Evolutionary conservation across 176 grass and related monocot species (phyloP).

Genomic region (Cymbopogon citratus): DNA sequence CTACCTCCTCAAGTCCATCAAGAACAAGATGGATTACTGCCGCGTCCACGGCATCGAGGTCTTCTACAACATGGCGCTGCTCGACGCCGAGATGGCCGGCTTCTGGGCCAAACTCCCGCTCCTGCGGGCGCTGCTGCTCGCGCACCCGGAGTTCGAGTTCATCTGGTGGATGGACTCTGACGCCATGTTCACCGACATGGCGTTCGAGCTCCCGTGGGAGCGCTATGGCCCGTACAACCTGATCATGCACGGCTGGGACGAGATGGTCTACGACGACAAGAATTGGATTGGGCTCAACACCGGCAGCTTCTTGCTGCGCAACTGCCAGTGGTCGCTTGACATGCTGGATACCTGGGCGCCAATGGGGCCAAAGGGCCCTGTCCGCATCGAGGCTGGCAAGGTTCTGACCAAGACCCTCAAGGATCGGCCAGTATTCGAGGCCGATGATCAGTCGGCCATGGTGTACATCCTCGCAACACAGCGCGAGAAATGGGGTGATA

Average conservation of each 20-base stretch:
- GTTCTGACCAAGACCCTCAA: slow-evolving; percentile 78
- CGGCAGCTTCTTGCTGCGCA: slow-evolving; percentile 90
- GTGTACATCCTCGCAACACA: slow-evolving; percentile 90
- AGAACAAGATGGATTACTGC: slow-evolving; percentile 99
- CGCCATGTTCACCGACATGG: slow-evolving; percentile 99
- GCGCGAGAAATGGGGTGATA: slow-evolving; percentile 74
- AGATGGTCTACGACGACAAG: slow-evolving; percentile 95
- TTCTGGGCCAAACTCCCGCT: slow-evolving; percentile 99
- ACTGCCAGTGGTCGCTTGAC: slow-evolving; percentile 99
- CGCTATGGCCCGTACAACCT: slow-evolving; percentile 76
- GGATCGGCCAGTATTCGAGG: slow-evolving; percentile 97
- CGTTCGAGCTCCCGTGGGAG: slow-evolving; percentile 93
- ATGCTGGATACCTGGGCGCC: slow-evolving; percentile 93
- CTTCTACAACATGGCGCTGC: slow-evolving; percentile 96
- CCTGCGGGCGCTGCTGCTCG: slow-evolving; percentile 80
- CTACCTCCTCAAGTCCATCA: slow-evolving; percentile 96
- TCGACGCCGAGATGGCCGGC: slow-evolving; percentile 88
- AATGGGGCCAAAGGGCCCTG: slow-evolving; percentile 96
- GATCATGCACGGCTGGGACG: slow-evolving; percentile 89
- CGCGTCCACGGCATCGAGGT: slow-evolving; percentile 93
- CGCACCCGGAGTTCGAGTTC: slow-evolving; percentile 93
- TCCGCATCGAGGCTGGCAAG: slow-evolving; percentile 72
- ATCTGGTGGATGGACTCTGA: slow-evolving; percentile 99
- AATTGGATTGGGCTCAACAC: slow-evolving; percentile 99
- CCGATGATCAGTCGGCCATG: slow-evolving; percentile 99